Evolutionary conservation across 2,329 filamentous ascomycete genomes (phyloP).

Genomic region (Paracoccidioides brasiliensis): DNA sequence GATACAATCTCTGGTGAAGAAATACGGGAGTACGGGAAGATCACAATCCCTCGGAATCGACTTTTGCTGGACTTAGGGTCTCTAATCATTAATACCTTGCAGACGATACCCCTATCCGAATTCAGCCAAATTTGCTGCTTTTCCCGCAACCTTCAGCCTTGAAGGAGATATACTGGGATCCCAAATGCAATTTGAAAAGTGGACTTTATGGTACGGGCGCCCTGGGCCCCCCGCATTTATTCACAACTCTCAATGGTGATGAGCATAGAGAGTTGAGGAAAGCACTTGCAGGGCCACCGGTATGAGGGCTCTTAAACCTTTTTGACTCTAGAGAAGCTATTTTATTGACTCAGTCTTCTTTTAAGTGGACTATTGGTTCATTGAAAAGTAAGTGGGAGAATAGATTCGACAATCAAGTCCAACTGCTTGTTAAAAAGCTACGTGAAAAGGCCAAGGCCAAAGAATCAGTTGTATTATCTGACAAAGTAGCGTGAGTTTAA

Average conservation of each 20-base stretch:
- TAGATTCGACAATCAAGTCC: conserved; percentile 24
- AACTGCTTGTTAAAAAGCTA: conserved; percentile 23
- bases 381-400: conserved; percentile 30
- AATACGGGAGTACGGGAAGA: conserved; percentile 11
- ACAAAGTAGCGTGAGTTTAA: conserved; percentile 22
- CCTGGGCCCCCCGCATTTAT: conserved; percentile 24
- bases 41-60: too few species aligned
- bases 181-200: conserved; percentile 24
- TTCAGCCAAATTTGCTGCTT: conserved; percentile 26
- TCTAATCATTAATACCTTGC: neutral
- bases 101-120: conserved; percentile 25
- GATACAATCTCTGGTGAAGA: conserved; percentile 13
- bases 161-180: conserved; percentile 31
- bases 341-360: neutral
- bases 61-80: too few species aligned
- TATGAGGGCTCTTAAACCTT: neutral
- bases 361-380: conserved; percentile 25
- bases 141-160: conserved; percentile 25
- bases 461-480: conserved; percentile 19
- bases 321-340: neutral
- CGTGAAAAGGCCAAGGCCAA: conserved; percentile 15
- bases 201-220: conserved; percentile 24
- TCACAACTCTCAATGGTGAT: conserved; percentile 20
- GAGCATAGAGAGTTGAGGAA: conserved; percentile 24
- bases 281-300: conserved; percentile 18